Percentiles rank a stretch among this genome's conserved stretches.
These are phyloP conservation scores for Claviceps capensis DNA, from an alignment of 2,329 filamentous ascomycete species.

Conservation along the genomic window DNA sequence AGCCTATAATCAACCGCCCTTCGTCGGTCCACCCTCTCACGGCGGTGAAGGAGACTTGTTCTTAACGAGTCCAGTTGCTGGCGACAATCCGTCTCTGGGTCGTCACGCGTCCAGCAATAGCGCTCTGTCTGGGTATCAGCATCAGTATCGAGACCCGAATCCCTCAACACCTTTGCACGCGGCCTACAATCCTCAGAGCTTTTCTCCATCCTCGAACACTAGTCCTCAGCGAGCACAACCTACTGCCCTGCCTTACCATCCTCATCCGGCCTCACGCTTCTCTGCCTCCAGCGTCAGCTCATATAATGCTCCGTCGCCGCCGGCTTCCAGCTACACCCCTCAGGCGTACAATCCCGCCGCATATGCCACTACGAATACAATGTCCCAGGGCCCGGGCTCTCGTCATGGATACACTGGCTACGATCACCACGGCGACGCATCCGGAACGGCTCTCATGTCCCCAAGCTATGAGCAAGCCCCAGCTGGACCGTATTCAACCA, in stretches of 20 bases:
- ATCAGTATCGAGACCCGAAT: constrained; percentile 33
- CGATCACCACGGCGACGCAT: constrained; percentile 29
- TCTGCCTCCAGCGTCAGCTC: constrained; percentile 21
- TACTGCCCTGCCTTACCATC: constrained; percentile 35
- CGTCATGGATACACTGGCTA: constrained; percentile 31
- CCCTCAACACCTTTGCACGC: constrained; percentile 29
- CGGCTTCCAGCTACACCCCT: constrained; percentile 32
- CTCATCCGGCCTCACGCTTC: constrained; percentile 26
- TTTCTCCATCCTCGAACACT: constrained; percentile 21
- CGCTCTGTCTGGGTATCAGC: constrained; percentile 37
- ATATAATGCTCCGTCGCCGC: constrained; percentile 19
- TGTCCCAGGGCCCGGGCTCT: constrained; percentile 37
- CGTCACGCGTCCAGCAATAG: constrained; percentile 29
- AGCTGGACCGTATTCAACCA: constrained; percentile 19
- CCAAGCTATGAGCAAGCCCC: constrained; percentile 24
- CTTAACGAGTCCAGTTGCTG: constrained; percentile 33
- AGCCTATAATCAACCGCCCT: constrained; percentile 11
- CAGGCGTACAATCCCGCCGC: constrained; percentile 46
- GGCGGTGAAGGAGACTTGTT: constrained; percentile 47
- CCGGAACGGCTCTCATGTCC: constrained; percentile 22
- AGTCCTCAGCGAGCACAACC: constrained; percentile 33
- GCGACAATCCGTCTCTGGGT: constrained; percentile 10
- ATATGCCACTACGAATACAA: constrained; percentile 32
- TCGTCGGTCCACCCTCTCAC: constrained; percentile 2
- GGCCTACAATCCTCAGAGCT: constrained; percentile 61